Base-by-base conservation (phyloP, 345 rosid genomes). In the Theobroma cacao region DNA sequence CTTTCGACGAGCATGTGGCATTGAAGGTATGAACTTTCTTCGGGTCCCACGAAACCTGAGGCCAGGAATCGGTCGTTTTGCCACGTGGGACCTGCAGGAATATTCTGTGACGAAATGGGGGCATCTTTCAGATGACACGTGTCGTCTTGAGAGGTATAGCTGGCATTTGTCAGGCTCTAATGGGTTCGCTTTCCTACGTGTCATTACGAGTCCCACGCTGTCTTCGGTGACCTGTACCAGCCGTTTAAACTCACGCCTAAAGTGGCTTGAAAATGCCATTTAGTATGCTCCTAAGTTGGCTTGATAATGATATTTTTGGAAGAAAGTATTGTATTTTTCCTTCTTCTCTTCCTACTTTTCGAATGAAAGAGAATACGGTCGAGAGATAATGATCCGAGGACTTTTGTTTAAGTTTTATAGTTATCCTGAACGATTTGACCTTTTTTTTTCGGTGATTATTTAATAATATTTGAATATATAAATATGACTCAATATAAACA, bases 111-210 rank as follows among this genome's bases (percentile, higher is more conserved):
- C 36, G 36, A 60, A 30, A 14, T 30, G 36, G 3, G 2, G 5
- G 24, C 26, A 20, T 24, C 22, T 2, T 63, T 34, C 43, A 34
- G 14, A 34, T 17, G 47, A 64, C 11, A 36, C 47, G 69, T 33
- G 69, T 64, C 28, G 28, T 64, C 34, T 63, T 63, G 28, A 64
- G 69, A 64, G 36, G 69, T 38, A 36, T 9, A 34, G 68, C 69
- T 36, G 69, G 69, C 28, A 36, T 20, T 65, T 80, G 70, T 74
- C 30, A 9, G 61, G 47, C 33, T 45, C 20, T 47, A 43, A 9
- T 26, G 22, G 18, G 34, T n/a, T 22, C 2, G 4, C 0, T 17
- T 33, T 63, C 79, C 50, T 69, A 48, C 77, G 76, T 82, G 83
- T 64, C 67, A 7, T 0, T 0, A 1, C 0, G 33, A 61, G 64